Evolutionary conservation across 2,329 filamentous ascomycete genomes (phyloP), one percentile per base, ranked within the genome.

Genomic region (Alternaria sp.): DNA sequence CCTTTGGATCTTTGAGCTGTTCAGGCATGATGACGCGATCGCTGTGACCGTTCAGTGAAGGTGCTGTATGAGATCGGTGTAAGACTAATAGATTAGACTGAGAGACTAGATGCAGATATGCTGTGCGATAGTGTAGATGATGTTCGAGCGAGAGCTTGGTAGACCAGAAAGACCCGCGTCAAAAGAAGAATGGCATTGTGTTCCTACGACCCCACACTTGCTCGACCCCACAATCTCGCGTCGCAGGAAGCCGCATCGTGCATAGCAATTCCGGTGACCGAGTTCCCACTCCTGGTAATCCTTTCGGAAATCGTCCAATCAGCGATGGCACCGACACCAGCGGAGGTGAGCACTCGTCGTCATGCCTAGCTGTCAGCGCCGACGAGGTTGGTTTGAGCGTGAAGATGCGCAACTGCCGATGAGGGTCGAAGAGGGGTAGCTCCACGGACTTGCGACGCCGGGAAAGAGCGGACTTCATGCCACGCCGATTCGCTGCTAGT

Each of bases 1-100:
- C 68, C 56, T 79, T 67, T 58, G 82, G 75, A 68, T 81, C 64
- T 71, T 79, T 58, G 65, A 74, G 57, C 28, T 65, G 59, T 18
- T 71, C 55, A 43, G 74, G 66, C 74, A 77, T 77, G 25, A 43
- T 72, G 59, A 30, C 9, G 43, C 45, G 9, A 26, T 55, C 12
- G 49, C 26, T 33, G 47, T 57, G 45, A 18, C 43, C 28, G 20
- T 44, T 58, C 37, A 56, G 28, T 37, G n/a, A 21, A 6, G 6
- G 44, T 55, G 18, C 37, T n/a, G 21, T 23, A 8, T 33, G 41
- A 21, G 54, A 53, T 53, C 25, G 56, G 18, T 18, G 26, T 30
- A 23, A 58, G 18, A 50, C 61, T 44, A 60, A 50, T 46, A 11
- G 21, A 49, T 54, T 15, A 30, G 28, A 55, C 14, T 14, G 3